These are phyloP conservation scores for Murraya paniculata DNA, from an alignment of 345 rosid genomes.

Conservation along the genomic window DNA sequence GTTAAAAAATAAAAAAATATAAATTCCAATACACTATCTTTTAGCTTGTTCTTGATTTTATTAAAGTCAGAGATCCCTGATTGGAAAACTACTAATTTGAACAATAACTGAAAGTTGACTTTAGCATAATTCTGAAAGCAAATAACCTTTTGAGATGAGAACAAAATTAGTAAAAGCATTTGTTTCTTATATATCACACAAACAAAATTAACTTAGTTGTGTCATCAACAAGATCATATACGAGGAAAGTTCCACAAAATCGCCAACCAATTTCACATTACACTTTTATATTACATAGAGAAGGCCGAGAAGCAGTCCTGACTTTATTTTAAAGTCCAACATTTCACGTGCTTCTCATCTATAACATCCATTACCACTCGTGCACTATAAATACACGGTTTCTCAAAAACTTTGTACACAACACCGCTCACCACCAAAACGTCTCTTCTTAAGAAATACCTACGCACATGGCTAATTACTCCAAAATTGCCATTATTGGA, in stretches of 20 bases:
- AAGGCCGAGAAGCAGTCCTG: background rate
- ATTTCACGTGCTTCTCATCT: no score
- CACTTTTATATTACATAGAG: no score
- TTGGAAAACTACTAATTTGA: no score
- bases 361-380: background rate
- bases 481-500: slow-evolving; percentile 76
- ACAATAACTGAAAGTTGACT: no score
- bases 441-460: background rate
- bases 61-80: no score
- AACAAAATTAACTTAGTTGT: slow-evolving; percentile 19
- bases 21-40: no score
- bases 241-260: slow-evolving; percentile 6
- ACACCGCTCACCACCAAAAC: background rate
- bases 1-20: no score
- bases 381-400: slow-evolving; percentile 34
- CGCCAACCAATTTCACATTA: background rate
- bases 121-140: no score
- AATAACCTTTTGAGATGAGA: no score
- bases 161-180: no score
- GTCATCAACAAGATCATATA: background rate
- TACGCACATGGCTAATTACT: slow-evolving; percentile 23
- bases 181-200: background rate
- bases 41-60: no score
- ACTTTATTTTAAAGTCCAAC: background rate
- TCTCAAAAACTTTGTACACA: background rate